phyloP scores from a whole-genome alignment of 2,329 filamentous ascomycete genomes.

The Byssothecium circinans region DNA sequence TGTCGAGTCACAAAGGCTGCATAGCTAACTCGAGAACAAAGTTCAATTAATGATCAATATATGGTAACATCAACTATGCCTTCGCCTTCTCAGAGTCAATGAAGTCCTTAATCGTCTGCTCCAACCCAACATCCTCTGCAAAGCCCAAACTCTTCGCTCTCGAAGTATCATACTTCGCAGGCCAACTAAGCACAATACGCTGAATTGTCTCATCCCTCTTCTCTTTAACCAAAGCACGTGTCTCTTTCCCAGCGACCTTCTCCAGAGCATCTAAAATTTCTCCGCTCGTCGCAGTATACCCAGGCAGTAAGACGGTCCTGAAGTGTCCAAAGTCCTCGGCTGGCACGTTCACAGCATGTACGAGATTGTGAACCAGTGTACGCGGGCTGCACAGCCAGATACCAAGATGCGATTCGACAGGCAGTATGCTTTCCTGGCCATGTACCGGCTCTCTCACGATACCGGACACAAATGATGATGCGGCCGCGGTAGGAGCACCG shows the following conservation, averaged over 20 bases:
- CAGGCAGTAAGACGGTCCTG: slow-evolving; percentile 57
- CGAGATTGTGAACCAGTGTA: slow-evolving; percentile 57
- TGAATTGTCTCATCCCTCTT: slow-evolving; percentile 54
- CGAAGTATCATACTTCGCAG: slow-evolving; percentile 57
- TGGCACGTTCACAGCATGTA: slow-evolving; percentile 55
- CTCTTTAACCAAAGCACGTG: slow-evolving; percentile 55
- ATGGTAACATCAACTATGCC: no score
- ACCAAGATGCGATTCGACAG: slow-evolving; percentile 55
- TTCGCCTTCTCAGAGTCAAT: slow-evolving; percentile 30
- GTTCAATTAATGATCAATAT: no score
- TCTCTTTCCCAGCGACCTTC: slow-evolving; percentile 58
- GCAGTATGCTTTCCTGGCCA: slow-evolving; percentile 55
- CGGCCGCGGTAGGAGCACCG: slow-evolving; percentile 61
- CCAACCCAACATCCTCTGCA: slow-evolving; percentile 51
- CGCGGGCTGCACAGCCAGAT: slow-evolving; percentile 61
- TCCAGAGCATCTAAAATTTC: slow-evolving; percentile 60
- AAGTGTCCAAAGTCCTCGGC: slow-evolving; percentile 55
- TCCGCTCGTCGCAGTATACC: slow-evolving; percentile 56
- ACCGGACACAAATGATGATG: slow-evolving; percentile 65
- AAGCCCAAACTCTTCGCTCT: slow-evolving; percentile 59
- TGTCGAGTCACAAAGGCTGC: no score
- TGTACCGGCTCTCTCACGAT: slow-evolving; percentile 66
- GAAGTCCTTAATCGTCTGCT: slow-evolving; percentile 51
- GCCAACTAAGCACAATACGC: slow-evolving; percentile 60
- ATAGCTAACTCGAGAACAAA: no score